Base-by-base conservation (phyloP, 2,329 filamentous ascomycete genomes). In the Lachnum nothofagi region DNA sequence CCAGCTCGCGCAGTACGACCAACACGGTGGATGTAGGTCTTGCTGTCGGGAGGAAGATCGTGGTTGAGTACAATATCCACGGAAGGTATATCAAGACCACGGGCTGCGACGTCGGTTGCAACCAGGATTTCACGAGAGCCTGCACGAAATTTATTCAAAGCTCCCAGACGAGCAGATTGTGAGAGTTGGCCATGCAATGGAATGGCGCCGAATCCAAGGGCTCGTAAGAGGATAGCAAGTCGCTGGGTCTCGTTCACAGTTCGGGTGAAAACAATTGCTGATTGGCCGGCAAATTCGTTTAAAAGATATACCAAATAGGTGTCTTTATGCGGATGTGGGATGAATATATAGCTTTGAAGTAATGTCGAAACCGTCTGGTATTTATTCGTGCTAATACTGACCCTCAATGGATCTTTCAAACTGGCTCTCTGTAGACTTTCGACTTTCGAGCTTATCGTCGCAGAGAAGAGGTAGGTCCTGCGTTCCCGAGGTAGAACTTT, bases 321-420 rank as follows among this genome's bases (percentile, higher is more conserved):
- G 62, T 98, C 93, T 69, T 98, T 97, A 70, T 87, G 80, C 55
- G 84, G 83, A 65, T 88, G 84, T 1, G 91, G 90, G 49, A 95
- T 81, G 69, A 97, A 90, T 54, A 95, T 66, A 69, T 91, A 95
- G 60, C 83, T 83, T 66, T 96, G 91, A 16, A 93, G 77, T 4
- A 98, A 77, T 1, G 88, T 95, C 1, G 88, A 84, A 25, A 96
- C 93, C 2, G 91, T 95, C 68, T 95, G 89, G 69, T 95, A 93
- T 65, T 89, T 91, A 67, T 79, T 88, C 48, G 79, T 80, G 52
- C 83, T 89, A 63, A 96, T 85, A 64, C 83, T 88, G 49, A 97
- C 85, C 24, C 87, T 80, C 5, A 94, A 75, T 0, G 91, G 91
- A 60, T 95, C 90, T 38, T 82, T 83, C 46, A 98, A 75, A 53